Base-by-base conservation (phyloP, 345 rosid genomes). In the Microcos paniculata region DNA sequence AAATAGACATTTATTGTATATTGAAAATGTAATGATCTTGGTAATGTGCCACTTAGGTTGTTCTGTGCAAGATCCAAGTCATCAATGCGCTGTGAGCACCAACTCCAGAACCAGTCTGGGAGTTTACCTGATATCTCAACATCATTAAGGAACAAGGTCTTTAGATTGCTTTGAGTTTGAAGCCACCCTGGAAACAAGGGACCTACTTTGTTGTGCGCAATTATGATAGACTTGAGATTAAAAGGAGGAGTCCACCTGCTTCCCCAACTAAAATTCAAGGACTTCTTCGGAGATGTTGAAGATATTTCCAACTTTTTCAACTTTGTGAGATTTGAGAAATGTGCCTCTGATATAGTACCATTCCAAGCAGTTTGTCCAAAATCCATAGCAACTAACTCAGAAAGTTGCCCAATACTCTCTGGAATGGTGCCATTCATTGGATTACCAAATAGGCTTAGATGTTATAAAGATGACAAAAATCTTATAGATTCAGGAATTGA, bases 381-480 rank as follows among this genome's bases (percentile, higher is more conserved):
- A 76, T 82, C 77, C 28, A 81, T 73, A 66, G 46, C 75, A 42
- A 49, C 70, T 4, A 89, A 82, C 63, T 83, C 72, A 24, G 71
- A 59, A 51, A 88, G 85, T 61, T 83, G 31, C 68, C 90, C 90
- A 4, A 89, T 79, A 59, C 83, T 75, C 65, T 82, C 77, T 13
- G 90, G 85, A 46, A 89, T 77, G 38, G 77, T 57, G 18, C 90
- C 91, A 42, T 84, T 81, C 82, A 88, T 88, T 28, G 33, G 19
- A 38, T 88, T 89, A 59, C 23, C 75, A 21, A 81, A 83, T 64
- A 89, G 80, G 55, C 81, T 87, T 26, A 88, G 33, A 61, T 28
- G 73, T 72, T 78, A 73, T 45, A 88, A 64, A 35, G 80, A 80
- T 19, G 43, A 59, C 82, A 86, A 70, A 80, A 63, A 79, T 64